Conservation (phyloP, 2,329 filamentous ascomycete species). For the Metarhizium robertsii region DNA sequence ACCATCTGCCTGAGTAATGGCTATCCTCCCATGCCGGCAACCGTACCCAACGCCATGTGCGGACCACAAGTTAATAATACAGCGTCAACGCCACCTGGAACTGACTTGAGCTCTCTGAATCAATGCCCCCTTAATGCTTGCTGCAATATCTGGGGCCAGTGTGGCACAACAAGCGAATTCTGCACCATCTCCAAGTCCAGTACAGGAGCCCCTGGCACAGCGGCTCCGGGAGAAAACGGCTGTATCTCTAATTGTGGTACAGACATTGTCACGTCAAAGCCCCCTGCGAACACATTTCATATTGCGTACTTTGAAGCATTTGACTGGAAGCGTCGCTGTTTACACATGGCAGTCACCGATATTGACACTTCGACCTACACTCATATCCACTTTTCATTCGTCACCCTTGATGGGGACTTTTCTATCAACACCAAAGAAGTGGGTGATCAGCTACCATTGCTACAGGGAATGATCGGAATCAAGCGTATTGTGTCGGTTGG, state of each 20-base stretch:
- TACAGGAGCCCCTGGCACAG: constrained; percentile 13
- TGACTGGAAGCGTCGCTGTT: not conserved
- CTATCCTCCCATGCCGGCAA: constrained; percentile 18
- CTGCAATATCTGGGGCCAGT: constrained; percentile 29
- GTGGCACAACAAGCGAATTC: constrained; percentile 30
- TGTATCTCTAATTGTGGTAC: constrained; percentile 21
- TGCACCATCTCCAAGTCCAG: constrained; percentile 18
- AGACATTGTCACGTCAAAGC: constrained; percentile 12
- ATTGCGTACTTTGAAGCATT: constrained; percentile 14
- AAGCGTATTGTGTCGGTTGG: constrained; percentile 21
- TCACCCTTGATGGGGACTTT: constrained; percentile 13
- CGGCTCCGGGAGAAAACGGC: constrained; percentile 11
- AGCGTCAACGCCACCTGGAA: not conserved
- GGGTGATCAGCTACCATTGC: constrained; percentile 10
- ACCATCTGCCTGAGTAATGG: constrained; percentile 20
- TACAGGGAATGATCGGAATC: not conserved
- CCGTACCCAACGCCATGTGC: constrained; percentile 15
- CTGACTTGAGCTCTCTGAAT: constrained; percentile 14
- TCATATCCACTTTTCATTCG: constrained; percentile 29
- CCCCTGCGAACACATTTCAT: not conserved
- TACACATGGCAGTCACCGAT: not conserved
- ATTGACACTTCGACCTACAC: constrained; percentile 13
- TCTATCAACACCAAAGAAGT: constrained; percentile 9
- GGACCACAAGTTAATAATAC: constrained; percentile 17
- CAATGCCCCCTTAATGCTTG: constrained; percentile 20